Evolutionary conservation across 345 rosid genomes (phyloP).

Genomic region (Cochlearia excelsa): DNA sequence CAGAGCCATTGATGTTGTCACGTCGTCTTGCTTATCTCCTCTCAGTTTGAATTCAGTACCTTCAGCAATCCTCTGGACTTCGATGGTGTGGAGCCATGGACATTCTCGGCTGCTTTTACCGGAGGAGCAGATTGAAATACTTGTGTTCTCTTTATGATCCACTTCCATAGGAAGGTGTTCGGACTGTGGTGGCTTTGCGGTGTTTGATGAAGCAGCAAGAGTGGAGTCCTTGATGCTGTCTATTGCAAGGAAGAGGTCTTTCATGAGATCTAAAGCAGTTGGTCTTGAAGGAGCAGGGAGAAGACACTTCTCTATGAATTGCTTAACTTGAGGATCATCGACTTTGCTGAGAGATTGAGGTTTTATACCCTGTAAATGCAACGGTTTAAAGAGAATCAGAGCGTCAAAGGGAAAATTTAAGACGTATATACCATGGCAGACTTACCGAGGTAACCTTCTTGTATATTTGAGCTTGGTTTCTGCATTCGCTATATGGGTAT

Average conservation of each 20-base stretch:
- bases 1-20: slow-evolving; percentile 51
- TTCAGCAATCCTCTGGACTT: slow-evolving; percentile 46
- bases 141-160: slow-evolving; percentile 39
- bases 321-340: slow-evolving; percentile 56
- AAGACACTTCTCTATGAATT: slow-evolving; percentile 79
- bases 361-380: slow-evolving; percentile 52
- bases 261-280: slow-evolving; percentile 63
- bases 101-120: slow-evolving; percentile 23
- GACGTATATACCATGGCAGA: neutral
- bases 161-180: slow-evolving; percentile 49
- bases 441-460: slow-evolving; percentile 78
- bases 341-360: slow-evolving; percentile 68
- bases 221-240: slow-evolving; percentile 39
- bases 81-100: slow-evolving; percentile 31
- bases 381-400: neutral
- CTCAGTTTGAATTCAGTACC: slow-evolving; percentile 47
- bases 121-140: slow-evolving; percentile 37
- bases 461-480: slow-evolving; percentile 71
- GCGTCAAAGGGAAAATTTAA: neutral
- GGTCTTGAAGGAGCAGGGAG: slow-evolving; percentile 56
- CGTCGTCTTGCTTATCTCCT: slow-evolving; percentile 51
- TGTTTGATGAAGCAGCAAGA: slow-evolving; percentile 27
- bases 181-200: slow-evolving; percentile 27
- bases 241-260: slow-evolving; percentile 54
- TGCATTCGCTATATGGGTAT: slow-evolving; percentile 77